Evolutionary conservation across 768 basidiomycete genomes (phyloP), one percentile per base, ranked within the genome.

Genomic region (Mycena venus): DNA sequence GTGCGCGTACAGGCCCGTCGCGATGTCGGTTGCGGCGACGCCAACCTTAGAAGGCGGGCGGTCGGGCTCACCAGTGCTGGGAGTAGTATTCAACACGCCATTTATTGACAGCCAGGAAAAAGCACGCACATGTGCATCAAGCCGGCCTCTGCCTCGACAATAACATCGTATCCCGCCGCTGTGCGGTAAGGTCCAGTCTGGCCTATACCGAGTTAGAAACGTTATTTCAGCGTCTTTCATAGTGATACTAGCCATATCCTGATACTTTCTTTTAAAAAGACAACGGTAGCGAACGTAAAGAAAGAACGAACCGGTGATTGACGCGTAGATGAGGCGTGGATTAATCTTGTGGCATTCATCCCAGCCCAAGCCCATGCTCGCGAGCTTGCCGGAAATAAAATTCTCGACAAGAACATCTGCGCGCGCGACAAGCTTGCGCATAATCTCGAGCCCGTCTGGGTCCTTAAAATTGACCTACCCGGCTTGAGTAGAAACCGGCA

Each of bases 21-120:
- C 92, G 65, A 97, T 90, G 83, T 97, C 97, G 15, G 96, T 98
- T 7, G 93, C 93, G 2, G 97, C 97, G 31, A 98, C 97, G 11
- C 97, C 97, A n/a, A 98, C 97, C 83, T 99, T 98, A 80, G 91
- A 93, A 4, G 97, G 97, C 19, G 91, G 90, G 12, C 96, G 92
- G 78, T 94, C 92, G 11, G 93, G 88, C 83, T 98, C 97, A 61
- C 97, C 97, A 19, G 97, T 99, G 77, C 95, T 96, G 75, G 29
- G 15, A 44, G 19, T 36, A 6, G 27, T 31, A 27, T 69, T 68
- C 31, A 68, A 65, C 32, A 34, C 27, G 14, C 49, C 9, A 29
- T 73, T 23, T 19, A 21, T 31, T 76, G 38, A 62, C 47, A 69
- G 68, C 27, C 75, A 17, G 59, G 68, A 49, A 44, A 66, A 44